Evolutionary conservation across 768 basidiomycete genomes (phyloP), one percentile per base, ranked within the genome.

Genomic region (Infundibulicybe gibba): DNA sequence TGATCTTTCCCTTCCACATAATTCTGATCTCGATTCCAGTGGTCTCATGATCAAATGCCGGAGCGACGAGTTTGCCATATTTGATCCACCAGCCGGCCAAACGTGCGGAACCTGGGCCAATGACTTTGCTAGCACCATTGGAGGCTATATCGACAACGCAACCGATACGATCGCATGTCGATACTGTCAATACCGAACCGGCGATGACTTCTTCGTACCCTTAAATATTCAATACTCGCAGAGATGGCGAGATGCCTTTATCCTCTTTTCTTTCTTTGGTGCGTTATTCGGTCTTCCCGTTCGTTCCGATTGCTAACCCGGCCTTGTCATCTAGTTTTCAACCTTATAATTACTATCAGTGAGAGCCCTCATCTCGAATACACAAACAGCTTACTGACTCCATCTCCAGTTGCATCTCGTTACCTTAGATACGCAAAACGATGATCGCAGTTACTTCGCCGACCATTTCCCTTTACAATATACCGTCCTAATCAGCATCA

Each of bases 141-240:
- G 87, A 0, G 92, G 92, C 0, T 93, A 93, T 62, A 65, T 94
- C 13, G 73, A 82, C 48, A 83, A 93, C 54, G 72, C 76, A 0
- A 68, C 73, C 45, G 87, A 76, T 10, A 84, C 80, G 0, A 45
- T 61, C 2, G 59, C 63, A 5, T 94, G 93, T 61, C 73, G 76
- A 13, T 94, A 90, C 61, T 94, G 92, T 56, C 77, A 81, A 55
- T 90, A 77, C 58, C 44, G 53, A 57, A 64, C 77, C 19, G 87
- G 88, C 1, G 85, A 90, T 53, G 67, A 90, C 51, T 91, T 85
- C 66, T 87, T 72, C 60, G 55, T 61, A 10, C 85, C 85, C 0
- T 64, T 91, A 35, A 87, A 87, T 51, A 88, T 91, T 54, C 59
- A 60, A 1, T 89, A 72, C 59, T 67, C 70, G 5, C 58, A 77